These are phyloP conservation scores for Penicillium sp. DNA, from an alignment of 2,329 filamentous ascomycete genomes.

Conservation along the genomic window DNA sequence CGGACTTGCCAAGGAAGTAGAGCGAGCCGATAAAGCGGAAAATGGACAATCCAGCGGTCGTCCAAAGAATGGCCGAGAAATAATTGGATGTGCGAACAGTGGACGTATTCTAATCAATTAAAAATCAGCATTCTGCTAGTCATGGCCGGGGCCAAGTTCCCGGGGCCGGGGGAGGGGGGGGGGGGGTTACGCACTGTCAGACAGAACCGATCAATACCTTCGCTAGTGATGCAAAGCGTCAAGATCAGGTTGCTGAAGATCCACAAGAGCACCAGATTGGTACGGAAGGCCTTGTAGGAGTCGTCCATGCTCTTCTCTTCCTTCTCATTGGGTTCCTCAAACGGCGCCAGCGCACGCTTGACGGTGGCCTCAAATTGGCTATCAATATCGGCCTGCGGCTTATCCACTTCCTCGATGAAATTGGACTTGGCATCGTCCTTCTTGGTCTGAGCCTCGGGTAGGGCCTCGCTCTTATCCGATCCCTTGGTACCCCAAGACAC, in stretches of 20 bases:
- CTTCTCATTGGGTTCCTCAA: slow-evolving; percentile 71
- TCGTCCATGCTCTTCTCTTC: slow-evolving; percentile 89
- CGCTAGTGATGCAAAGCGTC: slow-evolving; percentile 82
- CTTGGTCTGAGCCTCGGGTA: slow-evolving; percentile 82
- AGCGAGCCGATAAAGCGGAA: slow-evolving; percentile 86
- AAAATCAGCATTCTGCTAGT: slow-evolving; percentile 52
- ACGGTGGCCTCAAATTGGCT: slow-evolving; percentile 94
- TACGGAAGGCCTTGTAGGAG: slow-evolving; percentile 98
- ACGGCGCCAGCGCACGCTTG: slow-evolving; percentile 84
- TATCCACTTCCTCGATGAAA: slow-evolving; percentile 91
- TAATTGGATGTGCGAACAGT: slow-evolving; percentile 77
- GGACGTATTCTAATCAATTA: slow-evolving; percentile 46
- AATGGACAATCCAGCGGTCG: slow-evolving; percentile 78
- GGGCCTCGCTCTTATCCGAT: slow-evolving; percentile 86
- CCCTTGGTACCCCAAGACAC: slow-evolving; percentile 99
- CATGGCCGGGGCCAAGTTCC: not conserved
- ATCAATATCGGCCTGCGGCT: slow-evolving; percentile 95
- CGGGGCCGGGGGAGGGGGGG: not conserved
- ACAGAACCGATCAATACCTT: slow-evolving; percentile 78
- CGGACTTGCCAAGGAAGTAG: slow-evolving; percentile 92
- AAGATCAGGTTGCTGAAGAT: slow-evolving; percentile 89
- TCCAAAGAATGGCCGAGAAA: slow-evolving; percentile 87
- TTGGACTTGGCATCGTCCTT: slow-evolving; percentile 85
- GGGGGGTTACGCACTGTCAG: slow-evolving; percentile 69
- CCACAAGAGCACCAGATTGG: slow-evolving; percentile 86